Evolutionary conservation across 2,329 filamentous ascomycete species (phyloP).

Genomic region (Botryosphaeria dothidea): DNA sequence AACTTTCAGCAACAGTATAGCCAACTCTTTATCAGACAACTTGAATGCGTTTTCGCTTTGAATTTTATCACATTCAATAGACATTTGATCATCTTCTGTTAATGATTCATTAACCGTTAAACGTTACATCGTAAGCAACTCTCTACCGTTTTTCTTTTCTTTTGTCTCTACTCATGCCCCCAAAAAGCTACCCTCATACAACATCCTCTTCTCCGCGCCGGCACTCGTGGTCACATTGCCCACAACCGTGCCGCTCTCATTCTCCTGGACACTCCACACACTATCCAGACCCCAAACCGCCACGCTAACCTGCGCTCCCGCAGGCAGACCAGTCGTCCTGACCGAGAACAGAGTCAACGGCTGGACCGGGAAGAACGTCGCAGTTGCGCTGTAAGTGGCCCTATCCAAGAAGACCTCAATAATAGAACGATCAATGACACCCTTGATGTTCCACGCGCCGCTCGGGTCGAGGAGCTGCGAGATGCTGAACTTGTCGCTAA

Average conservation of each 20-base stretch:
- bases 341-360: conserved; percentile 43
- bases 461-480: conserved; percentile 29
- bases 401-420: conserved; percentile 58
- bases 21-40: no score
- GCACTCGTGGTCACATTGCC: conserved; percentile 7
- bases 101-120: no score
- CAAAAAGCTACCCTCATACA: not conserved
- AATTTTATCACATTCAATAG: no score
- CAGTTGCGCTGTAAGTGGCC: conserved; percentile 52
- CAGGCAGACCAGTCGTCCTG: conserved; percentile 35
- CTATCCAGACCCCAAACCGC: conserved; percentile 42
- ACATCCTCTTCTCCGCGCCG: not conserved
- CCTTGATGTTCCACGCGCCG: conserved; percentile 46
- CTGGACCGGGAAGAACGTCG: conserved; percentile 52
- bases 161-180: not conserved
- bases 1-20: no score
- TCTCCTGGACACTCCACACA: conserved; percentile 33
- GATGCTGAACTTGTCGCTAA: conserved; percentile 55
- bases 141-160: no score
- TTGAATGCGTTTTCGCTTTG: no score
- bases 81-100: no score
- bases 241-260: conserved; percentile 22
- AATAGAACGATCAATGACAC: conserved; percentile 56
- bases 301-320: conserved; percentile 40
- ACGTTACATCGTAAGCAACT: no score